A percentile compares a stretch with the other conserved stretches of the same genome.
phyloP scores from a whole-genome alignment of 768 basidiomycete species.

The Coprinellus aureogranulatus region DNA sequence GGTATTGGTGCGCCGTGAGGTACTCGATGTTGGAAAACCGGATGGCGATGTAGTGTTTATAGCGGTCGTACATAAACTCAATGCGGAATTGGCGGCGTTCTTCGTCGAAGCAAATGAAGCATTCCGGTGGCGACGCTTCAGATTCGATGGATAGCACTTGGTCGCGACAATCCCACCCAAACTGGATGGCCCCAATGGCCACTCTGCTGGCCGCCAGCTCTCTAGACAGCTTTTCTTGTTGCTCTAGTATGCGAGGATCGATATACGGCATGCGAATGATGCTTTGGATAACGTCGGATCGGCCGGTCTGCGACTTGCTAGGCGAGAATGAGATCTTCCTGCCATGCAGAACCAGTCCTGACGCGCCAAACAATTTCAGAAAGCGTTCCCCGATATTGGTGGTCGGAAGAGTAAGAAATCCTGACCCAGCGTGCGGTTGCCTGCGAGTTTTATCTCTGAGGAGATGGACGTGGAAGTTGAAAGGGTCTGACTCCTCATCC shows the following conservation, averaged over 20 bases:
- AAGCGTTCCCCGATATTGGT: constrained; percentile 38
- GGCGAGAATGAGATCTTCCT: constrained; percentile 30
- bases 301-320: constrained; percentile 23
- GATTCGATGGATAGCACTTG: constrained; percentile 52
- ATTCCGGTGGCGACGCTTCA: constrained; percentile 10
- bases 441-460: constrained; percentile 35
- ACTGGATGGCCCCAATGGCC: constrained; percentile 43
- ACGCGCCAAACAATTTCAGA: constrained; percentile 37
- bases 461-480: constrained; percentile 57
- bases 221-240: constrained; percentile 29
- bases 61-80: constrained; percentile 17
- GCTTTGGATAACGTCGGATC: constrained; percentile 36
- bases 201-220: constrained; percentile 29
- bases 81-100: constrained; percentile 51
- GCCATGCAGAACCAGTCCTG: constrained; percentile 26
- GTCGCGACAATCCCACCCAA: constrained; percentile 65
- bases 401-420: constrained; percentile 48
- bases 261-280: constrained; percentile 38
- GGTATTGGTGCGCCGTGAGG: constrained; percentile 34
- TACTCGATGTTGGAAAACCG: constrained; percentile 42
- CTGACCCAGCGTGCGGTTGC: constrained; percentile 38
- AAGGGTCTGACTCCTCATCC: constrained; percentile 20
- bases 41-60: constrained; percentile 39
- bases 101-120: constrained; percentile 36
- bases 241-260: constrained; percentile 35